Evolutionary conservation across 2,329 filamentous ascomycete genomes (phyloP), one percentile per base, ranked within the genome.

Genomic region (Talaromyces sp.): DNA sequence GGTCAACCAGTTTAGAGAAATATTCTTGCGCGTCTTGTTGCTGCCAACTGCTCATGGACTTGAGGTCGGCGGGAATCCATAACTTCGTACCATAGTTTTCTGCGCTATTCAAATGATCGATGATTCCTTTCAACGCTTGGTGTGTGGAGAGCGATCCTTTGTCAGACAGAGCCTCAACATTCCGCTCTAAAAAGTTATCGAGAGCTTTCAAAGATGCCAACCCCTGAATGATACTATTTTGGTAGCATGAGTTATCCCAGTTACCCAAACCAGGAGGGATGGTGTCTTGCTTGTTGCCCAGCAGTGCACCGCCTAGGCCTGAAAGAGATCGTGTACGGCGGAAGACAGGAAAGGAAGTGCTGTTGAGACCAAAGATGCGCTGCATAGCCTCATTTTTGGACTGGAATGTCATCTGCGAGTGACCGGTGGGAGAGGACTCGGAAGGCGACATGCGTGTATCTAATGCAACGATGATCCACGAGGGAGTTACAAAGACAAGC

Each of bases 21-120:
- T 97, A 99, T 71, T 99, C 94, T 69, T 97, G 94, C 4, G 94
- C 94, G 74, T 99, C 94, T 73, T 99, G 94, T 69, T 97, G 94
- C 62, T 95, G 89, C 84, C 89, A 96, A 27, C 90, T 96, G 71
- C 88, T 93, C 87, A 97, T 95, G 9, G 87, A 92, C 73, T 96
- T 96, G 41, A 97, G 77, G 49, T 88, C 84, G 0, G 82, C 77
- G 0, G 90, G 89, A 6, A 91, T 91, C 90, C 90, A 96, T 13
- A 97, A 78, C 17, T 86, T 87, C 64, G 81, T 82, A 7, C 90
- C 90, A 56, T 90, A 87, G 64, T 91, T 90, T 8, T 80, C 75
- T 0, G 82, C 75, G 65, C 88, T 81, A 63, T 88, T 90, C 33
- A 97, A 77, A 51, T 86, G 83, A n/a, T 75, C 75, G 44, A 96